Percentiles rank a stretch among this genome's conserved stretches.
Conservation (phyloP, 176 grass and related monocot genomes). For the Musa schizocarpa region DNA sequence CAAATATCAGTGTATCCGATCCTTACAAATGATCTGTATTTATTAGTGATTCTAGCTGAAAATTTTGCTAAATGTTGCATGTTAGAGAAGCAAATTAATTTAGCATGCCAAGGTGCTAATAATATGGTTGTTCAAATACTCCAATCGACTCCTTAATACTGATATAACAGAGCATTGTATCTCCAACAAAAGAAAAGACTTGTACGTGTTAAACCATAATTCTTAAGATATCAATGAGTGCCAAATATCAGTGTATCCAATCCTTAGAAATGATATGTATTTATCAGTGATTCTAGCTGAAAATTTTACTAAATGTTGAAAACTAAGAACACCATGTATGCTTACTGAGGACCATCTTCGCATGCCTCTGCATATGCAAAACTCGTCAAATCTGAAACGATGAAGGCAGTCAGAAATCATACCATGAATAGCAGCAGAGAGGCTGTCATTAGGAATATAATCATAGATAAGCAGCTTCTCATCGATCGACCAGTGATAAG, state of each 20-base stretch:
- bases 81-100: background rate
- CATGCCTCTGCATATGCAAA: background rate
- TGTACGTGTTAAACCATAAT: background rate
- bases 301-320: too few species aligned
- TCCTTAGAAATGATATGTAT: background rate
- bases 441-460: conserved; percentile 71
- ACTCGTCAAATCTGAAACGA: background rate
- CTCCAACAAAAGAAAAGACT: background rate
- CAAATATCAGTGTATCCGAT: background rate
- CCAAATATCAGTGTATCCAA: background rate
- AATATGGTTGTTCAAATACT: too few species aligned
- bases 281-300: background rate
- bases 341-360: too few species aligned
- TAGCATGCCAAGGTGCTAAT: too few species aligned
- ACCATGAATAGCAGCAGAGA: conserved; percentile 86
- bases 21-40: background rate
- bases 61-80: background rate
- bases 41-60: background rate
- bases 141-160: too few species aligned
- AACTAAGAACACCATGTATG: too few species aligned
- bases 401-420: background rate
- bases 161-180: too few species aligned
- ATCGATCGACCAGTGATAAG: conserved; percentile 93
- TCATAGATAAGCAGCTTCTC: conserved; percentile 94
- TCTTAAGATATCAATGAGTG: background rate